phyloP scores from a whole-genome alignment of 495 filamentous ascomycete species.

The Tuber umbilicatum region DNA sequence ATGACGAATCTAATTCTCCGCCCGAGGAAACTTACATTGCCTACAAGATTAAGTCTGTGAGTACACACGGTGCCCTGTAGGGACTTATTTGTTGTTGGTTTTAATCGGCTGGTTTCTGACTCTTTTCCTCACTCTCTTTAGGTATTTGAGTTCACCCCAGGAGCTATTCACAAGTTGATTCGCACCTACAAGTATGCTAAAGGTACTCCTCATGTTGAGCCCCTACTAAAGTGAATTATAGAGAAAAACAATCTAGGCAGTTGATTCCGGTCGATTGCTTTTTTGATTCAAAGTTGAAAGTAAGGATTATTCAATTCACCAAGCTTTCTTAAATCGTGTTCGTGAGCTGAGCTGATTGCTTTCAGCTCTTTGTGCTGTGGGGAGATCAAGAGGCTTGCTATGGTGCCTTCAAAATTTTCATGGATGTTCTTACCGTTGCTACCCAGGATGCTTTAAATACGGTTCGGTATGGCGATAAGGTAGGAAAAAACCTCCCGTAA shows the following conservation, averaged over 20 bases:
- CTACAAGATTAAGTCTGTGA: background rate
- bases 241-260: constrained; percentile 15
- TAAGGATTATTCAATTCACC: background rate
- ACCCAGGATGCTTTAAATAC: constrained; percentile 4
- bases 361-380: constrained; percentile 32
- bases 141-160: constrained; percentile 32
- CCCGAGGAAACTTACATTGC: background rate
- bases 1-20: background rate
- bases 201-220: background rate
- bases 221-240: constrained; percentile 4
- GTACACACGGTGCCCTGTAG: background rate
- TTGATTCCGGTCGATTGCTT: constrained; percentile 30
- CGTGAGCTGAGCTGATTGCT: background rate
- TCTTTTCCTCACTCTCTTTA: constrained; percentile 5
- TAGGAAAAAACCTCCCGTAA: background rate
- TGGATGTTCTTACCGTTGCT: constrained; percentile 22
- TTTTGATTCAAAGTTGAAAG: constrained; percentile 30
- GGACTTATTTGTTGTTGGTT: background rate
- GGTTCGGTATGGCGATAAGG: constrained; percentile 12
- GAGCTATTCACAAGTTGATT: constrained; percentile 24
- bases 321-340: background rate
- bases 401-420: constrained; percentile 23
- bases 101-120: background rate
- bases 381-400: constrained; percentile 29
- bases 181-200: constrained; percentile 23